Conservation (phyloP, 805 yeast species). For the Metschnikowia corniflorae region DNA sequence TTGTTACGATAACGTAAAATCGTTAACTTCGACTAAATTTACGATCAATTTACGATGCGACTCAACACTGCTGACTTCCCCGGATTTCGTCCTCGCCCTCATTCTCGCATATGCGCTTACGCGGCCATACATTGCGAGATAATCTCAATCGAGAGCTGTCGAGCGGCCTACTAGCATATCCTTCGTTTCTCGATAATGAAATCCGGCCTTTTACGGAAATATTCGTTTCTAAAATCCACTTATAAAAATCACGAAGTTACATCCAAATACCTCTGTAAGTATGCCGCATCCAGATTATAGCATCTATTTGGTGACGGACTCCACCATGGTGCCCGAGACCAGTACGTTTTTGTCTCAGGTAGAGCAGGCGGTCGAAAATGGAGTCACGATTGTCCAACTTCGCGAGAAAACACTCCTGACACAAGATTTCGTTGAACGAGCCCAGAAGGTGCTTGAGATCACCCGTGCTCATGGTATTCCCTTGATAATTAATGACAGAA, state of each 20-base stretch:
- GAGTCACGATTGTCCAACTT: conserved; percentile 78
- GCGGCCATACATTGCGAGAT: conserved; percentile 12
- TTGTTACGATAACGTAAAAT: too few relatives aligned
- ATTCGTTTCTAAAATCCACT: neutral
- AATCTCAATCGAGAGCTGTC: neutral
- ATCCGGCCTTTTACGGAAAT: neutral
- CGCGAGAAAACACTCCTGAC: conserved; percentile 78
- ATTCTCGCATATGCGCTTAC: conserved; percentile 16
- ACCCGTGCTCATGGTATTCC: conserved; percentile 65
- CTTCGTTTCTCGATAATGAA: neutral
- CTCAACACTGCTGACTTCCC: too few relatives aligned
- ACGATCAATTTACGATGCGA: too few relatives aligned
- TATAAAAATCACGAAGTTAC: too few relatives aligned
- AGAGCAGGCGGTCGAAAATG: conserved; percentile 57
- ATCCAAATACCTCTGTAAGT: neutral
- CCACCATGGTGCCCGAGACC: conserved; percentile 65
- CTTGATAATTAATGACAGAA: conserved; percentile 77
- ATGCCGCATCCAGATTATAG: conserved; percentile 24
- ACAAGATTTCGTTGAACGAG: conserved; percentile 59
- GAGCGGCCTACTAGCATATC: neutral
- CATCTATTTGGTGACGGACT: conserved; percentile 76
- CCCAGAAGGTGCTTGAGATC: conserved; percentile 54
- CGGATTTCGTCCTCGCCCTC: neutral
- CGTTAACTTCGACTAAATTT: too few relatives aligned
- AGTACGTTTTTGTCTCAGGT: conserved; percentile 59